Conservation (phyloP, 2,329 filamentous ascomycete genomes). For the Penicillium sp. region DNA sequence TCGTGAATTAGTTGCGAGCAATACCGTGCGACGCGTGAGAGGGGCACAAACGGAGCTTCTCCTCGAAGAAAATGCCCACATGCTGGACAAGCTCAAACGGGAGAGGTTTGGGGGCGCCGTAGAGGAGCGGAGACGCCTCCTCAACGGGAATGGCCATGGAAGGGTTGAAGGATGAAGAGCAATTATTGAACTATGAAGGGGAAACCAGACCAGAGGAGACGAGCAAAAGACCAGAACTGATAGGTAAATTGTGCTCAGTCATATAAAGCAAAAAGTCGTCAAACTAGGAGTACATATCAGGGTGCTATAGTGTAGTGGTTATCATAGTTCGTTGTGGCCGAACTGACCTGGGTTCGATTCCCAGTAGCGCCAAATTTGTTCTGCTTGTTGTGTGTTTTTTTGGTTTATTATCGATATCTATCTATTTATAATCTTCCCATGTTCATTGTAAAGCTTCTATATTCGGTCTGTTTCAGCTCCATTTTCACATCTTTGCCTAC, state of each 20-base stretch:
- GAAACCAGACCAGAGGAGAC: conserved; percentile 1
- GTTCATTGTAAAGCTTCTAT: neutral
- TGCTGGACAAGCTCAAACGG: conserved; percentile 69
- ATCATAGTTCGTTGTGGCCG: conserved; percentile 31
- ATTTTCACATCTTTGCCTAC: no score
- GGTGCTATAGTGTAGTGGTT: conserved; percentile 33
- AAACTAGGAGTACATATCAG: conserved; percentile 15
- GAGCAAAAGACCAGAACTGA: neutral
- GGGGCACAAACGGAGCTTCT: conserved; percentile 65
- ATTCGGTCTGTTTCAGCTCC: neutral
- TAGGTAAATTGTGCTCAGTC: neutral
- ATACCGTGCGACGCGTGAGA: conserved; percentile 9
- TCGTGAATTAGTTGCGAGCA: conserved; percentile 13
- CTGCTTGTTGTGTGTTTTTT: neutral
- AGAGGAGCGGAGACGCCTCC: conserved; percentile 36
- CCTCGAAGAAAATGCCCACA: conserved; percentile 74
- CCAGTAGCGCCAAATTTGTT: conserved; percentile 28
- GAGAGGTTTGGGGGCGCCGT: conserved; percentile 59
- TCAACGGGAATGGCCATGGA: conserved; percentile 28
- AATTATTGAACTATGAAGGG: neutral
- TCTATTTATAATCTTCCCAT: neutral
- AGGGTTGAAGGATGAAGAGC: neutral
- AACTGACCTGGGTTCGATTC: conserved; percentile 32
- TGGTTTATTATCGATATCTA: neutral
- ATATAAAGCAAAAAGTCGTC: neutral